phyloP scores from a whole-genome alignment of 176 grass and related monocot species.

The Hsuehochloa calcarea region DNA sequence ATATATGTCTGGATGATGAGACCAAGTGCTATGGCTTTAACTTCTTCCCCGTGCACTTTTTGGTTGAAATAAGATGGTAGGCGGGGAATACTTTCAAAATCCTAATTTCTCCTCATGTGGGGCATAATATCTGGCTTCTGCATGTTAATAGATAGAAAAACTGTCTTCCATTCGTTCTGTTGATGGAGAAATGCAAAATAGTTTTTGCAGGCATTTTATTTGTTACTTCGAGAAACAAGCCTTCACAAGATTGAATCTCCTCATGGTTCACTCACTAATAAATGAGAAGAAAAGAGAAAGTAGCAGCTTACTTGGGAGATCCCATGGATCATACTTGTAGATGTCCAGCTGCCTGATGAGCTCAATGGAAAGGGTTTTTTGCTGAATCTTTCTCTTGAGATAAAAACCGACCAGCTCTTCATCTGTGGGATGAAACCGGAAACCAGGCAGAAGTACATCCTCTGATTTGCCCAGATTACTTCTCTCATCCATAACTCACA shows the following conservation, averaged over 20 bases:
- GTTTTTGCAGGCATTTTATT: constrained; percentile 3
- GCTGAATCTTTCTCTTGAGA: constrained; percentile 63
- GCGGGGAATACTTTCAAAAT: not conserved
- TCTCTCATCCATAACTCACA: constrained; percentile 42
- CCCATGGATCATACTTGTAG: constrained; percentile 77
- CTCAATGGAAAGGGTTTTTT: constrained; percentile 56
- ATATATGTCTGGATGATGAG: constrained; percentile 3
- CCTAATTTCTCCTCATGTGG: not conserved
- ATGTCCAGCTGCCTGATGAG: constrained; percentile 65
- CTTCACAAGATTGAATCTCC: constrained; percentile 14
- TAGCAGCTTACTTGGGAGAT: constrained; percentile 64
- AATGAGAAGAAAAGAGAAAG: not conserved
- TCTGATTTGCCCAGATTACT: constrained; percentile 50
- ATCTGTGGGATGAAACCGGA: constrained; percentile 73
- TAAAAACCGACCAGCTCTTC: constrained; percentile 66
- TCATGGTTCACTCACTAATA: not conserved
- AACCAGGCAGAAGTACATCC: constrained; percentile 61
- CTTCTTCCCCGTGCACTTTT: not conserved
- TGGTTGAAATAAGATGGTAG: not conserved
- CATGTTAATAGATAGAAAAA: not conserved
- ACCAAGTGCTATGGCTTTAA: not conserved
- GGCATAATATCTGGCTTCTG: not conserved
- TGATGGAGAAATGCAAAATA: not conserved
- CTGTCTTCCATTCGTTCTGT: not conserved
- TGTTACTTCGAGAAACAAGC: not conserved